Percentiles rank a stretch among this genome's conserved stretches.
These are phyloP conservation scores for Psilocybe cubensis DNA, from an alignment of 768 basidiomycete genomes.

Conservation along the genomic window DNA sequence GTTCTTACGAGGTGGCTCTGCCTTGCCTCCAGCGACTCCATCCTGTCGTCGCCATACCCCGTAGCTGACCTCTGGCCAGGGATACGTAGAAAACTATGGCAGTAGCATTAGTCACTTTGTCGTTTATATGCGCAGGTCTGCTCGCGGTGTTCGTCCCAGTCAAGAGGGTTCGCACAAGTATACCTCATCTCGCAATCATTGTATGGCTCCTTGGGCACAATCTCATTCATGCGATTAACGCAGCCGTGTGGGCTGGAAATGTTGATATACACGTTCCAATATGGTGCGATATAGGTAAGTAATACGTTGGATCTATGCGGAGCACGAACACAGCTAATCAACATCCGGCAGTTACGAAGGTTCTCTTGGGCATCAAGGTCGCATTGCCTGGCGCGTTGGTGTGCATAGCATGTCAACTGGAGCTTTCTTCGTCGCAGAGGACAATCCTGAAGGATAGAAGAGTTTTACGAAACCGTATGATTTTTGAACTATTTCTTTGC, in stretches of 20 bases:
- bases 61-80: constrained; percentile 11
- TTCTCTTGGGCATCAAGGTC: constrained; percentile 53
- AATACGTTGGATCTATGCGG: constrained; percentile 28
- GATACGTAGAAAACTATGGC: constrained; percentile 30
- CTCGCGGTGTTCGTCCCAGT: constrained; percentile 44
- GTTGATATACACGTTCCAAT: constrained; percentile 39
- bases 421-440: constrained; percentile 40
- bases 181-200: constrained; percentile 62
- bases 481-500: constrained; percentile 51
- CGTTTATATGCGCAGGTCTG: constrained; percentile 47
- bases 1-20: constrained; percentile 6
- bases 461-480: constrained; percentile 40
- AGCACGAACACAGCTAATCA: neutral
- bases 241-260: constrained; percentile 56
- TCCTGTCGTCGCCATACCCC: constrained; percentile 3
- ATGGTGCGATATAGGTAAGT: constrained; percentile 57
- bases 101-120: constrained; percentile 39
- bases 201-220: constrained; percentile 51
- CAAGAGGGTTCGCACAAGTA: constrained; percentile 54
- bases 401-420: constrained; percentile 58
- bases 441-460: too few relatives aligned
- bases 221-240: constrained; percentile 51
- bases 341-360: constrained; percentile 50
- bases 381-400: constrained; percentile 65
- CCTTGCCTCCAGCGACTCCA: constrained; percentile 7